Percentiles rank a stretch among this genome's conserved stretches.
Evolutionary conservation across 2,329 filamentous ascomycete species (phyloP).

Genomic region (Nannizzia gypsea): DNA sequence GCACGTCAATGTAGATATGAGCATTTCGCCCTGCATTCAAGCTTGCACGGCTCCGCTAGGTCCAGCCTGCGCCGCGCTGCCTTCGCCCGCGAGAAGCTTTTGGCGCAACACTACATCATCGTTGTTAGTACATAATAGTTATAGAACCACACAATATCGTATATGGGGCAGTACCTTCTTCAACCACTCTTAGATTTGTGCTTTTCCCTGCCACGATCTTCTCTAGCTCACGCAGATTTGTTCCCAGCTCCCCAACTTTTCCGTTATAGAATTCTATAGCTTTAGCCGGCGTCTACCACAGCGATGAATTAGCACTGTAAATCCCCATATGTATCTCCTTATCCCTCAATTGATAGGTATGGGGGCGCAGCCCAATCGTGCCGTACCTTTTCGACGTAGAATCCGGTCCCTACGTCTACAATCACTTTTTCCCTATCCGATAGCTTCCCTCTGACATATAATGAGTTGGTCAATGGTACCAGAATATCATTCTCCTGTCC

Average conservation of each 20-base stretch:
- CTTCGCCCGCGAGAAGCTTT: conserved; percentile 39
- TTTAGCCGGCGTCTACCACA: conserved; percentile 42
- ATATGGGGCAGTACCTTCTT: conserved; percentile 55
- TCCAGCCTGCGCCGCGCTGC: conserved; percentile 24
- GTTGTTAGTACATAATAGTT: background rate
- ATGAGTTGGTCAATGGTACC: conserved; percentile 85
- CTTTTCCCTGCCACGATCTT: conserved; percentile 64
- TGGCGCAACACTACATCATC: conserved; percentile 36
- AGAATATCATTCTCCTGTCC: conserved; percentile 46
- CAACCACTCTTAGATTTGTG: conserved; percentile 70
- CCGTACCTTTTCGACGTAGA: conserved; percentile 78
- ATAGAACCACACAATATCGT: background rate
- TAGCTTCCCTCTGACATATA: conserved; percentile 81
- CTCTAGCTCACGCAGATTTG: conserved; percentile 56
- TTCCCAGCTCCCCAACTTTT: conserved; percentile 55
- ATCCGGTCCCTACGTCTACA: conserved; percentile 88
- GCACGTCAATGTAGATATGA: background rate
- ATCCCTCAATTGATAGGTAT: background rate
- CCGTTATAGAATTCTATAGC: conserved; percentile 55
- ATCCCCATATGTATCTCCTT: background rate
- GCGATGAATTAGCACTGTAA: background rate
- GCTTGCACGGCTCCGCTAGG: conserved; percentile 15
- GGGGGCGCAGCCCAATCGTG: background rate
- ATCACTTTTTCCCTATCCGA: conserved; percentile 64
- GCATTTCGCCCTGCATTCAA: background rate